Base-by-base conservation (phyloP, 2,329 filamentous ascomycete genomes). In the Pseudogymnoascus sp. region DNA sequence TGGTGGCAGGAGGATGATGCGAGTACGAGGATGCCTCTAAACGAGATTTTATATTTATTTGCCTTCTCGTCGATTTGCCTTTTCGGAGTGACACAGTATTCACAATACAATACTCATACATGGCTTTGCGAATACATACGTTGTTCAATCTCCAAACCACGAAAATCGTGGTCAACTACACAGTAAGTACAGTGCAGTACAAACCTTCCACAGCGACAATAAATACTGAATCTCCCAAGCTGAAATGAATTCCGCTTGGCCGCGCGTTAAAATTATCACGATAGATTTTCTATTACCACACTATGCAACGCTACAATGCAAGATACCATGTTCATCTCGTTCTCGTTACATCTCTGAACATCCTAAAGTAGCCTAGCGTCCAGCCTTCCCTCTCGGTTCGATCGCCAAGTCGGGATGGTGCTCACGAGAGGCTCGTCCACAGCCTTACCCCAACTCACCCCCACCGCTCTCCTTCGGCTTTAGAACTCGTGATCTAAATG, bases 401-500 rank as follows among this genome's bases (percentile, higher is more conserved):
- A 50, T 50, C 43, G 43, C 43, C 43, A 28, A 50, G 43, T n/a
- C 6, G 3, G 22, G 24, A 50, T 10, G 22, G 12, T 14, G 22
- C 22, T 50, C 12, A 50, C 43, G 43, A 26, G 43, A 50, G 43
- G 43, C 43, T 50, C 43, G 43, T 16, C 43, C 24, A 50, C 43
- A 50, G 43, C 43, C 43, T 50, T 50, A 28, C 43, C 43, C 43
- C 43, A 50, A 50, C 43, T 24, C 43, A 50, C 28, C 43, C 43
- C 24, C 43, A 50, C 43, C 43, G 43, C 43, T 50, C 43, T 10
- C 43, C 43, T n/a, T 50, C 43, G 43, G 43, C 43, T 28, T 50
- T 28, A 50, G 43, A 26, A 50, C 22, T 50, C 43, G 43, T 50
- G 43, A 50, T 50, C 43, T 50, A 50, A 50, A 50, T 50, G 43